phyloP scores from a whole-genome alignment of 2,329 filamentous ascomycete genomes.

The Lecanicillium sp. region DNA sequence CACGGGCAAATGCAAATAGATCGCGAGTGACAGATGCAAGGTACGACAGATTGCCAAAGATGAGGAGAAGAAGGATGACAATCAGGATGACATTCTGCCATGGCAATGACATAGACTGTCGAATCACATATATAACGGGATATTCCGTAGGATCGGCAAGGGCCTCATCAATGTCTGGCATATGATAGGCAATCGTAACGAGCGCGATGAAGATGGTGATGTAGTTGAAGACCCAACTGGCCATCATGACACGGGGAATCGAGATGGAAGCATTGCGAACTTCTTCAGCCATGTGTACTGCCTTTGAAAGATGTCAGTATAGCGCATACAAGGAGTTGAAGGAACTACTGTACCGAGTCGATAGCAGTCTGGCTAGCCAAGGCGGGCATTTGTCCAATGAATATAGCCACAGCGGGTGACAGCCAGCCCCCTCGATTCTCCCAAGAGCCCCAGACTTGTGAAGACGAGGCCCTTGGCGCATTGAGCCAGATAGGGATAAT shows the following conservation, averaged over 20 bases:
- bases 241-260: constrained; percentile 5
- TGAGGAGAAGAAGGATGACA: constrained; percentile 6
- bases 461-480: neutral
- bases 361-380: constrained; percentile 2
- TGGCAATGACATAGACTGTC: constrained; percentile 7
- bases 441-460: constrained; percentile 2
- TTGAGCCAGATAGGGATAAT: constrained; percentile 5
- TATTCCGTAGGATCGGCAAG: constrained; percentile 7
- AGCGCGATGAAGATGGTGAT: constrained; percentile 3
- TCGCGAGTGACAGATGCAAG: constrained; percentile 9
- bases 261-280: constrained; percentile 1
- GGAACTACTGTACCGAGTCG: neutral
- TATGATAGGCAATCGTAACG: constrained; percentile 8
- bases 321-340: neutral
- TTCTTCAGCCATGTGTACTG: constrained; percentile 6
- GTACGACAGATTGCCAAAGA: constrained; percentile 9
- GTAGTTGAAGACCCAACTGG: constrained; percentile 5
- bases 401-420: neutral
- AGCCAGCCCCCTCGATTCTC: constrained; percentile 2
- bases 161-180: constrained; percentile 7
- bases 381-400: constrained; percentile 3
- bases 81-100: constrained; percentile 7
- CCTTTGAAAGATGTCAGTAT: neutral
- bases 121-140: constrained; percentile 8
- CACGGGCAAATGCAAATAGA: constrained; percentile 8